Evolutionary conservation across 768 basidiomycete species (phyloP).

Genomic region (Lentinula edodes): DNA sequence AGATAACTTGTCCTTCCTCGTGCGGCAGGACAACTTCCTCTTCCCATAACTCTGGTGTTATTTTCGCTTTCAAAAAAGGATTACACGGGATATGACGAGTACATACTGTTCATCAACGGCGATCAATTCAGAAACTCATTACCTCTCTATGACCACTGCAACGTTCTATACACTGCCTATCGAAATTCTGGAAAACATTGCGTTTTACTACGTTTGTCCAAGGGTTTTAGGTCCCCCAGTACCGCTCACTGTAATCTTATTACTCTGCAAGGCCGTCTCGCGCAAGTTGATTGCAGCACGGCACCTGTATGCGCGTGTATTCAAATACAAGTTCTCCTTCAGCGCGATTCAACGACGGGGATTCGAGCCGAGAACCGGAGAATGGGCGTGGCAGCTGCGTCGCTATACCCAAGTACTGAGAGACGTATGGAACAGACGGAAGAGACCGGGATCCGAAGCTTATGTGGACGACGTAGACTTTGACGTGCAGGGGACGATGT

Average conservation of each 20-base stretch:
- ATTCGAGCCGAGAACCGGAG: slow-evolving; percentile 27
- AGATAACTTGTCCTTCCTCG: neutral
- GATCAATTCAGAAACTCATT: neutral
- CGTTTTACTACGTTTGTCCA: slow-evolving; percentile 37
- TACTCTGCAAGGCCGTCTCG: slow-evolving; percentile 35
- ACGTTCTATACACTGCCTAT: slow-evolving; percentile 32
- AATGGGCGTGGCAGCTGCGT: slow-evolving; percentile 30
- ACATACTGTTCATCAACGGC: neutral
- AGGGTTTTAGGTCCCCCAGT: slow-evolving; percentile 41
- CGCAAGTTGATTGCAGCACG: slow-evolving; percentile 24
- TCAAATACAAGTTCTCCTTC: slow-evolving; percentile 50
- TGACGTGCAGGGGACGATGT: slow-evolving; percentile 29
- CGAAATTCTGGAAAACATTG: slow-evolving; percentile 45
- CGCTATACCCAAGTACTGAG: slow-evolving; percentile 33
- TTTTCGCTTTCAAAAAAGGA: neutral
- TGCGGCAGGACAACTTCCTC: neutral
- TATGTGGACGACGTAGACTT: slow-evolving; percentile 22
- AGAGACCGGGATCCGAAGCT: slow-evolving; percentile 19
- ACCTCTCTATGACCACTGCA: neutral
- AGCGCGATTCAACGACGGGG: slow-evolving; percentile 45
- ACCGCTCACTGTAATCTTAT: slow-evolving; percentile 42
- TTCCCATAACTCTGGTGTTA: neutral
- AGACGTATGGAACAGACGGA: slow-evolving; percentile 27
- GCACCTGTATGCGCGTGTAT: slow-evolving; percentile 49
- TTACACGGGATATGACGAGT: neutral